A percentile compares a stretch with the other conserved stretches of the same genome.
Evolutionary conservation across 2,329 filamentous ascomycete species (phyloP).

Genomic region (Aspergillus thermomutatus): DNA sequence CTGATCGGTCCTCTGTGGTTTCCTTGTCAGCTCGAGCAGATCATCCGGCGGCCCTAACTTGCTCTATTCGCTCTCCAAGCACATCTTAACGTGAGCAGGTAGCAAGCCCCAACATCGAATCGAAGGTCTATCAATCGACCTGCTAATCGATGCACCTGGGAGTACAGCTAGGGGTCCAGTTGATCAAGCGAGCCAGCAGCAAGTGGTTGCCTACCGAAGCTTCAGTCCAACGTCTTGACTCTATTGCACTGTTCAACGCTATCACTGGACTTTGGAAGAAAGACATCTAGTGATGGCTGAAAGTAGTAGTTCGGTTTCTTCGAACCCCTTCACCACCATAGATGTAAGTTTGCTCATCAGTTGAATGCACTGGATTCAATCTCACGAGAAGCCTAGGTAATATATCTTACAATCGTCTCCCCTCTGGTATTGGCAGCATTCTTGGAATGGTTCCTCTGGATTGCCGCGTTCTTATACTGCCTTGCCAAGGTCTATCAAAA

Average conservation of each 20-base stretch:
- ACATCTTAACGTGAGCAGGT: not conserved
- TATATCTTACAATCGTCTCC: slow-evolving; percentile 79
- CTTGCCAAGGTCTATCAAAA: slow-evolving; percentile 83
- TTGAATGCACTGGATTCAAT: no score
- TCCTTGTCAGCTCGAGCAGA: not conserved
- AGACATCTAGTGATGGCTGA: slow-evolving; percentile 5
- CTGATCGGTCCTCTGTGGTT: not conserved
- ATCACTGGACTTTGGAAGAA: not conserved
- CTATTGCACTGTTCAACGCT: not conserved
- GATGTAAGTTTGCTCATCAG: slow-evolving; percentile 32
- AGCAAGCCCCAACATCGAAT: not conserved
- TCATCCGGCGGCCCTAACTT: not conserved
- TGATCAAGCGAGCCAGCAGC: not conserved
- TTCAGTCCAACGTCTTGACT: not conserved
- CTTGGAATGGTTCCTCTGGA: slow-evolving; percentile 92
- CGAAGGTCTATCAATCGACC: not conserved
- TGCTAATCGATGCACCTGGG: not conserved
- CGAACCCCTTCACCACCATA: slow-evolving; percentile 32
- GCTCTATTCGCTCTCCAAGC: not conserved
- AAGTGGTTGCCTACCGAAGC: not conserved
- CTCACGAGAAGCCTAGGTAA: slow-evolving; percentile 56
- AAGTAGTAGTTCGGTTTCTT: slow-evolving; percentile 9
- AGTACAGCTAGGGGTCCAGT: not conserved
- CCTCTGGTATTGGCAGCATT: slow-evolving; percentile 78
- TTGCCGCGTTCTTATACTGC: slow-evolving; percentile 91